Conservation (phyloP, 331 rosid species). For the Pyracantha coccinea region DNA sequence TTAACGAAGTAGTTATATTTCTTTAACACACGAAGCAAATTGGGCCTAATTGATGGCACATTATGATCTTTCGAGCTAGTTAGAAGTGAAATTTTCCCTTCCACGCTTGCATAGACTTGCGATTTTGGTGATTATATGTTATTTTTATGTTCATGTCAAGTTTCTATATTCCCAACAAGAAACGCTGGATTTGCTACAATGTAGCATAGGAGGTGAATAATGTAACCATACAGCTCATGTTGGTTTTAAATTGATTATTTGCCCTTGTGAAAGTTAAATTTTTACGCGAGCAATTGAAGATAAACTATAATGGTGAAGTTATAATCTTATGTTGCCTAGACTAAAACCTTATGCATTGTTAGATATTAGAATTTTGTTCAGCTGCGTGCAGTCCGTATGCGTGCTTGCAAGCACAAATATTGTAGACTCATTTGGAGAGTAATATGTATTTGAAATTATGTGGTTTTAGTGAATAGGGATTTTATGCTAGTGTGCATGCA, state of each 20-base stretch:
- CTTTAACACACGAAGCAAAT: not conserved
- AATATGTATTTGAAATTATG: not conserved
- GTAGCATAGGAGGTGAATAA: too few relatives aligned
- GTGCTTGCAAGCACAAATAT: not conserved
- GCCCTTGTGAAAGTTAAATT: not conserved
- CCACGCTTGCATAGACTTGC: too few relatives aligned
- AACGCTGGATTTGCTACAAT: not conserved
- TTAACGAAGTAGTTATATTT: not conserved
- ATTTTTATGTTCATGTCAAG: not conserved
- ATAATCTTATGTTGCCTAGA: not conserved
- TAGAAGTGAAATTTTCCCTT: not conserved
- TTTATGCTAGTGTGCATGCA: not conserved
- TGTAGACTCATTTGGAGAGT: not conserved
- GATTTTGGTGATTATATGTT: too few relatives aligned
- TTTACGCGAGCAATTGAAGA: not conserved
- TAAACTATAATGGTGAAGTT: not conserved
- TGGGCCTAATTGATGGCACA: not conserved
- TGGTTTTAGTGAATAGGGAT: not conserved
- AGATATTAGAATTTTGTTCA: not conserved
- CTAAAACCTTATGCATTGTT: not conserved
- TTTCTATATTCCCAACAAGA: not conserved
- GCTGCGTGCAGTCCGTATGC: not conserved
- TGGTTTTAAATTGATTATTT: not conserved
- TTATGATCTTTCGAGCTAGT: not conserved
- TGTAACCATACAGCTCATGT: not conserved